These are phyloP conservation scores for Beta macrorhiza DNA, from an alignment of 179 eudicot species.

Conservation along the genomic window DNA sequence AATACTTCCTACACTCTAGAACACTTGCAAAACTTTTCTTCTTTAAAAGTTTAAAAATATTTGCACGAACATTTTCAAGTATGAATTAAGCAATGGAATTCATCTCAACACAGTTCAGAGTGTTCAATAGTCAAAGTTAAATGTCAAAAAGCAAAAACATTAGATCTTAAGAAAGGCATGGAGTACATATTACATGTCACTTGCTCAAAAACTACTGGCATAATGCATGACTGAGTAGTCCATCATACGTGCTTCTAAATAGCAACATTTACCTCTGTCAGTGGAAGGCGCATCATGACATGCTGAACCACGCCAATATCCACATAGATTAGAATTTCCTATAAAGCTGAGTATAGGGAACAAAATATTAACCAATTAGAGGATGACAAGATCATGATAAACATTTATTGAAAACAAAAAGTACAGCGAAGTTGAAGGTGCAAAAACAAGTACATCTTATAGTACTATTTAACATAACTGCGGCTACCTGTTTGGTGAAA, in stretches of 20 bases:
- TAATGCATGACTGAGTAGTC: not conserved
- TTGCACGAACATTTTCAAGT: no score
- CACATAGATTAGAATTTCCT: slow-evolving; percentile 88
- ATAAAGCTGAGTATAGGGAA: slow-evolving; percentile 51
- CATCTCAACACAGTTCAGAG: no score
- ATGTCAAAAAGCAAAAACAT: no score
- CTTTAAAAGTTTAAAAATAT: no score
- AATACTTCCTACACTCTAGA: no score
- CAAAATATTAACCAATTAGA: not conserved
- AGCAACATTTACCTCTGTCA: slow-evolving; percentile 52
- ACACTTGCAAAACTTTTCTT: no score
- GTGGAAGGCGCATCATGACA: slow-evolving; percentile 53
- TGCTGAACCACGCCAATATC: slow-evolving; percentile 66
- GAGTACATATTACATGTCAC: not conserved
- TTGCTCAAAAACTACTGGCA: not conserved
- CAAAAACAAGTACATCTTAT: not conserved
- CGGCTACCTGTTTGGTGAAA: slow-evolving; percentile 73
- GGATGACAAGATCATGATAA: not conserved
- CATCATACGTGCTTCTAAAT: not conserved
- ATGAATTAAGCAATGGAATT: no score
- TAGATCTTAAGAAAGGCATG: not conserved
- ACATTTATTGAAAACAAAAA: not conserved
- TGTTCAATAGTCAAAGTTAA: no score
- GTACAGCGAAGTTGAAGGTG: not conserved
- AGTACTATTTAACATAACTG: not conserved